Evolutionary conservation across 1,284 basidiomycete genomes (phyloP).

Genomic region (Microbotryum scabiosae): DNA sequence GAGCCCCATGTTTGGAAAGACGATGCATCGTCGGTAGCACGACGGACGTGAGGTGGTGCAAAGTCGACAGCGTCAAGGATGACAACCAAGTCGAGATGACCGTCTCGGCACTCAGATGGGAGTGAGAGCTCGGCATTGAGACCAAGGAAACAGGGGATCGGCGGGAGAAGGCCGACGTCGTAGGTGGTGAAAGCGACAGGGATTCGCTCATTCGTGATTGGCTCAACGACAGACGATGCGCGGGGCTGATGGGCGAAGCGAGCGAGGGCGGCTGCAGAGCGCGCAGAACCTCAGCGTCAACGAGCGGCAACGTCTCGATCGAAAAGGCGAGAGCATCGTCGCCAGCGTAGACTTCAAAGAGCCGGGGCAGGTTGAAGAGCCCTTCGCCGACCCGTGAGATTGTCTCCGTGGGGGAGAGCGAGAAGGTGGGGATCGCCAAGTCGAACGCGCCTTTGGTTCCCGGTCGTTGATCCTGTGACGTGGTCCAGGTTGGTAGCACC

Average conservation of each 20-base stretch:
- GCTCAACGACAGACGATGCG: constrained; percentile 7
- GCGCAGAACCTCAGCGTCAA: constrained; percentile 54
- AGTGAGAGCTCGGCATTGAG: constrained; percentile 10
- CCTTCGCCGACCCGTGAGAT: constrained; percentile 87
- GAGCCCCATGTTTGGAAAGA: constrained; percentile 58
- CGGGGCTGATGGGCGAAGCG: constrained; percentile 8
- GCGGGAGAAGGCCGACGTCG: constrained; percentile 5
- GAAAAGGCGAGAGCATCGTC: constrained; percentile 85
- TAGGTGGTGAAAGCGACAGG: too few relatives aligned
- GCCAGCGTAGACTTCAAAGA: constrained; percentile 89
- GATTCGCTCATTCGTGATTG: not conserved
- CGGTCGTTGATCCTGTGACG: constrained; percentile 29
- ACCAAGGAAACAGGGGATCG: constrained; percentile 34
- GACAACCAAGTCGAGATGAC: constrained; percentile 83
- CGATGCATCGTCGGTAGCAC: constrained; percentile 54
- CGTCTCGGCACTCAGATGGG: constrained; percentile 54
- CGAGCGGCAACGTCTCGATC: constrained; percentile 66
- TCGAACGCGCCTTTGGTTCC: constrained; percentile 48
- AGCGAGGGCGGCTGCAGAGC: constrained; percentile 6
- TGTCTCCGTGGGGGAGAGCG: constrained; percentile 76
- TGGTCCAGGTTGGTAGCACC: constrained; percentile 59
- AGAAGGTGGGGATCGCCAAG: constrained; percentile 82
- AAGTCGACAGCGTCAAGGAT: constrained; percentile 70
- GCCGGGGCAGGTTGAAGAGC: constrained; percentile 77
- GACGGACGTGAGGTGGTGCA: constrained; percentile 58